Base-by-base conservation (phyloP, 2,329 filamentous ascomycete species). In the Juglanconis juglandina region DNA sequence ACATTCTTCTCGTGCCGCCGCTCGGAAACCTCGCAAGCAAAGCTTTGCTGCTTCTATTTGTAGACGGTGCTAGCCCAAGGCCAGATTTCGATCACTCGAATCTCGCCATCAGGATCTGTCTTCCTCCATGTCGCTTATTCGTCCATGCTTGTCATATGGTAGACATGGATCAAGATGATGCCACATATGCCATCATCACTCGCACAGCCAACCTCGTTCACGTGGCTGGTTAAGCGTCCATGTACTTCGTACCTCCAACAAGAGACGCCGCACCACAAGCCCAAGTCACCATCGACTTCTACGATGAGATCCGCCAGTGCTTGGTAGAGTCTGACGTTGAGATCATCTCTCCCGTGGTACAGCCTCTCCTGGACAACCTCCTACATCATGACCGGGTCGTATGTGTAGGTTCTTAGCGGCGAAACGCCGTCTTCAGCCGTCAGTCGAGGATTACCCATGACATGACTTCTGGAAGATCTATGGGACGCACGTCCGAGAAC, bases 91-190 rank as follows among this genome's bases (percentile, higher is more conserved):
- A 54, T 60, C 57, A 32, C 32, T 56, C 49, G 37, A 51, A 35
- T 35, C 41, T 42, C 34, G 53, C 52, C 41, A 47, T 51, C 49
- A 50, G 41, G 44, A 56, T 42, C 57, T 56, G 44, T 41, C n/a
- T 57, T 59, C 35, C 57, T 56, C 44, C 58, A 48, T n/a, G 44
- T 61, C 56, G 57, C 57, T 54, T 53, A 59, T 48, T 51, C 50
- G 59, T 47, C 55, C 59, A 62, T 62, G 60, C 60, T 56, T 55
- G 53, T 62, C 60, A 60, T 60, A 42, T 62, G 49, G 53, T 37
- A 44, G 51, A 50, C 57, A 60, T 47, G 60, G 58, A 34, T 51
- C 53, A 51, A 51, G 53, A 57, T 56, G 60, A 56, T 62, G 56
- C 56, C 42, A 59, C 10, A 14, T 14, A 13, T 62, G 57, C 41